phyloP scores from a whole-genome alignment of 768 basidiomycete species.

The Tricholoma hemisulphureum region DNA sequence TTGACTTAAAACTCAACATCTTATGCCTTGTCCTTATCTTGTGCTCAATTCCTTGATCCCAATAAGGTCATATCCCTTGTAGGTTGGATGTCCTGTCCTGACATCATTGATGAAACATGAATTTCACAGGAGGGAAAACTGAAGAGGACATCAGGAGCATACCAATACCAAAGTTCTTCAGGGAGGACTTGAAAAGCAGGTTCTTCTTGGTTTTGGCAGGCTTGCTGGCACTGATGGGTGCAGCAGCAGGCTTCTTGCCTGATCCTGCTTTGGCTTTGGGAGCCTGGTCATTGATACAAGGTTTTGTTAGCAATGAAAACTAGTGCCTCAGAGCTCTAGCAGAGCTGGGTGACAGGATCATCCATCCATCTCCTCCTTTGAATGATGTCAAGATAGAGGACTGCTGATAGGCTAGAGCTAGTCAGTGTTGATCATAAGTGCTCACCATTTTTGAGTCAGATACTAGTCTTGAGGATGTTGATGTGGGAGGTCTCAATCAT shows the following conservation, averaged over 20 bases:
- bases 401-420: constrained; percentile 40
- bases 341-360: constrained; percentile 30
- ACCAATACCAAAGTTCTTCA: constrained; percentile 98
- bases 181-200: constrained; percentile 88
- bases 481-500: no score
- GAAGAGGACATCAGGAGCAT: constrained; percentile 23
- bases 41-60: no score
- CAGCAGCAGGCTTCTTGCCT: constrained; percentile 82
- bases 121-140: not conserved
- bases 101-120: not conserved
- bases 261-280: constrained; percentile 70
- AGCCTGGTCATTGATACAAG: constrained; percentile 94
- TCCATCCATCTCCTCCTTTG: constrained; percentile 52
- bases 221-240: constrained; percentile 81
- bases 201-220: constrained; percentile 79
- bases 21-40: no score
- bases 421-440: constrained; percentile 24
- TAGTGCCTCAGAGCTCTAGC: constrained; percentile 56
- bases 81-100: constrained; percentile 93
- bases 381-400: constrained; percentile 31
- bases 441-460: constrained; percentile 53
- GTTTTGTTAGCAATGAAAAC: constrained; percentile 39
- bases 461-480: constrained; percentile 42
- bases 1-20: no score
- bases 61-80: constrained; percentile 86